A percentile compares a stretch with the other conserved stretches of the same genome.
Conservation (phyloP, 257 asterid species). For the Paraleonurus japonicus region DNA sequence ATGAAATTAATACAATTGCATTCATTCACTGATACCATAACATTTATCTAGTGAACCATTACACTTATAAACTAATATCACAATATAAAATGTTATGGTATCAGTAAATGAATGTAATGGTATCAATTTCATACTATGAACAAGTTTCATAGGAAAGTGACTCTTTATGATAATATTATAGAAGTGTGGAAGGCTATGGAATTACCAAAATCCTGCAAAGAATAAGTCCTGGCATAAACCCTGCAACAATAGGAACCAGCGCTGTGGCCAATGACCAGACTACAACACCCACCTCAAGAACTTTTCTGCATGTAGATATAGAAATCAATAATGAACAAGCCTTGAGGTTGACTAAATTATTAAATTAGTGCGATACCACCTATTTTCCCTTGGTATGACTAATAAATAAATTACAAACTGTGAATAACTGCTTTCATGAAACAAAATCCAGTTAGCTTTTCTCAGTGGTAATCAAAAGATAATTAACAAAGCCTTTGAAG, state of each 20-base stretch:
- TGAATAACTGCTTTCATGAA: conserved; percentile 13
- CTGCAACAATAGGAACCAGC: conserved; percentile 78
- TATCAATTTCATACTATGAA: no score
- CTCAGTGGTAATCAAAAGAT: neutral
- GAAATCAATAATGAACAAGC: conserved; percentile 8
- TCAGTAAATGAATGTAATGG: no score
- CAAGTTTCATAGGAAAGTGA: no score
- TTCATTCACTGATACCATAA: no score
- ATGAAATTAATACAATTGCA: no score
- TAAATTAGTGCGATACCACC: conserved; percentile 17
- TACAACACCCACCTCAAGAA: conserved; percentile 83
- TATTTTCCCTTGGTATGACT: conserved; percentile 1
- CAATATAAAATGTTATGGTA: no score
- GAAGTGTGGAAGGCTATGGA: conserved; percentile 10
- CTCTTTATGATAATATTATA: neutral
- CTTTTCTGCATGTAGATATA: conserved; percentile 59
- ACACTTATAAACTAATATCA: no score
- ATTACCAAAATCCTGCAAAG: conserved; percentile 83
- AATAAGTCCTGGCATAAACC: conserved; percentile 90
- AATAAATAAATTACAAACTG: neutral
- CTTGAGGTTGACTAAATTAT: neutral
- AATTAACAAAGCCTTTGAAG: conserved; percentile 4
- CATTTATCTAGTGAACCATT: no score
- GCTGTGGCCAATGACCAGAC: conserved; percentile 91
- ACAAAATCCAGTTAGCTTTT: conserved; percentile 7